These are phyloP conservation scores for Rhodotorula sp. DNA, from an alignment of 1,284 basidiomycete genomes.

Conservation along the genomic window DNA sequence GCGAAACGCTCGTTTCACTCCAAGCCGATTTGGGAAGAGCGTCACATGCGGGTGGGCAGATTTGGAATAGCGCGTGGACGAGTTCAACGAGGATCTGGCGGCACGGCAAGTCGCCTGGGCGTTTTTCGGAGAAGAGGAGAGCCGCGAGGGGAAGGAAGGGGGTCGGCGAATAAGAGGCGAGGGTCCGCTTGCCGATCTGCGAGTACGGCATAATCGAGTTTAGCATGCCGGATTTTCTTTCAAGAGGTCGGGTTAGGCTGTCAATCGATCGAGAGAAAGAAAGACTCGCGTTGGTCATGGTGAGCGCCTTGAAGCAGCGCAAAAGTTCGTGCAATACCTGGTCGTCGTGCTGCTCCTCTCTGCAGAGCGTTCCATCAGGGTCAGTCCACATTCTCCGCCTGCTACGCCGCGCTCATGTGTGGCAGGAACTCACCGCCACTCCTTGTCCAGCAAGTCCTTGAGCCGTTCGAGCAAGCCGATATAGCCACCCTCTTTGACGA, in stretches of 20 bases:
- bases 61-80: constrained; percentile 73
- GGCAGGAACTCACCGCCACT: constrained; percentile 65
- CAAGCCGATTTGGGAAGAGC: constrained; percentile 50
- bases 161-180: constrained; percentile 75
- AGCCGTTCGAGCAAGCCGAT: constrained; percentile 74
- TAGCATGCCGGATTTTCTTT: neutral
- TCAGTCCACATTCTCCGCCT: constrained; percentile 4
- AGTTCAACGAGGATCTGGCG: constrained; percentile 88
- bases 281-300: constrained; percentile 77
- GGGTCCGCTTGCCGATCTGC: constrained; percentile 57
- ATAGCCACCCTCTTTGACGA: constrained; percentile 80
- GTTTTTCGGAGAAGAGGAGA: constrained; percentile 92
- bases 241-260: no score
- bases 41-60: constrained; percentile 57
- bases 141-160: constrained; percentile 80
- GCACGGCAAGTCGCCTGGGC: constrained; percentile 86
- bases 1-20: constrained; percentile 53
- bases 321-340: constrained; percentile 87
- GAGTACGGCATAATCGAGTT: no score
- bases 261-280: no score
- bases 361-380: neutral
- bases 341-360: constrained; percentile 95
- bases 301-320: constrained; percentile 88
- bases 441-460: constrained; percentile 89
- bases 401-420: neutral